These are phyloP conservation scores for Excoecaria agallocha DNA, from an alignment of 345 rosid species.

Conservation along the genomic window DNA sequence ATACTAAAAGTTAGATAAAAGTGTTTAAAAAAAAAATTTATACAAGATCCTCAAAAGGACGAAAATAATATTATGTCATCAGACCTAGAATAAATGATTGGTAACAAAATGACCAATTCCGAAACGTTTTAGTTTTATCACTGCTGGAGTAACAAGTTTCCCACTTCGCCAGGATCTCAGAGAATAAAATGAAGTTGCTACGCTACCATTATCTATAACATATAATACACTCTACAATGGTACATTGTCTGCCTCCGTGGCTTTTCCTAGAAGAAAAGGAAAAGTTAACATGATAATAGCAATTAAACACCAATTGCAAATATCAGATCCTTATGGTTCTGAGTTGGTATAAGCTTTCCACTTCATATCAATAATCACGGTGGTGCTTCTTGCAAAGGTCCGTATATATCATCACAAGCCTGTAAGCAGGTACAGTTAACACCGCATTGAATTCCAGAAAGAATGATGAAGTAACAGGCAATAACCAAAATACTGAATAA, in stretches of 20 bases:
- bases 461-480: neutral
- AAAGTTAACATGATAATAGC: neutral
- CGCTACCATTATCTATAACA: neutral
- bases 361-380: neutral
- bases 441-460: neutral
- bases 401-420: neutral
- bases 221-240: neutral
- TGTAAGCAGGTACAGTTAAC: neutral
- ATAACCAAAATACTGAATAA: neutral
- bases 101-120: neutral
- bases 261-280: neutral
- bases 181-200: neutral
- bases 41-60: too few species aligned
- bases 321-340: neutral
- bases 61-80: too few species aligned
- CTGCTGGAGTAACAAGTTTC: too few species aligned
- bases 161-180: too few species aligned
- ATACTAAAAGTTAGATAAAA: too few species aligned
- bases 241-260: neutral
- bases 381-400: neutral
- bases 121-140: neutral
- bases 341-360: neutral
- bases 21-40: too few species aligned
- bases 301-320: neutral
- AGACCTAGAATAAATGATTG: neutral